Conservation (phyloP, 164 flowering plant species). For the Liriodendron chinense region DNA sequence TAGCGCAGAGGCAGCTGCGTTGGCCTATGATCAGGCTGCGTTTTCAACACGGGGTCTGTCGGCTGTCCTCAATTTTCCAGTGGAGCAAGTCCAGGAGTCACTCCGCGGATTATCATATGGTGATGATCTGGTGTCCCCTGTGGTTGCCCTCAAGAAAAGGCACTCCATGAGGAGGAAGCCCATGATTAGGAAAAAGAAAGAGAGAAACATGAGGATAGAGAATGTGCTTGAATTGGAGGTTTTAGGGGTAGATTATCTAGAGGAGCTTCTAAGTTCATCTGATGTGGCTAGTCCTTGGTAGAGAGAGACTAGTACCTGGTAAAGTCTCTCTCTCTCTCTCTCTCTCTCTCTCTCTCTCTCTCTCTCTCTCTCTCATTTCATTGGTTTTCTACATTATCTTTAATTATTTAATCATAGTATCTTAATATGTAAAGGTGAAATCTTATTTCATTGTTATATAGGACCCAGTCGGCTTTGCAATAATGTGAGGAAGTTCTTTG, state of each 20-base stretch:
- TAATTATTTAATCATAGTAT: too few species aligned
- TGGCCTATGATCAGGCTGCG: conserved; percentile 77
- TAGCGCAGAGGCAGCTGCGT: conserved; percentile 69
- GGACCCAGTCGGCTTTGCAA: too few species aligned
- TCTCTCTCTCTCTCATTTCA: too few species aligned
- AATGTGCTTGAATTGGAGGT: conserved; percentile 55
- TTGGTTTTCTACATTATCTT: too few species aligned
- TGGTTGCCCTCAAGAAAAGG: conserved; percentile 47
- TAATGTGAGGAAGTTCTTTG: too few species aligned
- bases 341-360: background rate
- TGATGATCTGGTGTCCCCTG: conserved; percentile 52
- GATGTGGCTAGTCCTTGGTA: conserved; percentile 9
- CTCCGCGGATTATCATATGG: conserved; percentile 37
- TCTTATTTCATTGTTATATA: too few species aligned
- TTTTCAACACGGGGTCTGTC: conserved; percentile 46
- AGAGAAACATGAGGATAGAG: conserved; percentile 15
- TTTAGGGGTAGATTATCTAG: conserved; percentile 53
- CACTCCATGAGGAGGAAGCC: conserved; percentile 40
- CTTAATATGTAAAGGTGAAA: too few species aligned
- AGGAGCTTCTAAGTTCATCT: conserved; percentile 44
- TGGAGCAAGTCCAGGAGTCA: conserved; percentile 44
- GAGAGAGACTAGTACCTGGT: conserved; percentile 10
- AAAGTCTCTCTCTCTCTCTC: background rate
- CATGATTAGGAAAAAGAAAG: conserved; percentile 15
- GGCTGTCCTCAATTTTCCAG: conserved; percentile 59